Evolutionary conservation across 176 grass and related monocot species (phyloP), one percentile per base, ranked within the genome.

Genomic region (Thalia dealbata): DNA sequence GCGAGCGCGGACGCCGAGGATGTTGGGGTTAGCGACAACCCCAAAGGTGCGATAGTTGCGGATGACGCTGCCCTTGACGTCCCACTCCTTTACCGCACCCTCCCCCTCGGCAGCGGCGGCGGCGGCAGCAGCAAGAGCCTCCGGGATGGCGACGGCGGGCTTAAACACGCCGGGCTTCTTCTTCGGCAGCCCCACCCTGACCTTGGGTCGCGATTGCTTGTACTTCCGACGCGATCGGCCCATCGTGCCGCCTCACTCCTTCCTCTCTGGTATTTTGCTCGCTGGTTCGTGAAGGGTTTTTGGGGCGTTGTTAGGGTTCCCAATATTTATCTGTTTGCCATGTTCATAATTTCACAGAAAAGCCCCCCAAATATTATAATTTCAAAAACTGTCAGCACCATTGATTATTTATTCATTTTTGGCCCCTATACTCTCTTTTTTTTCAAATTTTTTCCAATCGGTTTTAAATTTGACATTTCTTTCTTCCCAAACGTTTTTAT

Each of bases 11-110:
- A 86, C 89, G 25, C 95, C 83, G 50, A 88, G 81, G 13, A 92
- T 27, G 70, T 97, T 97, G 0, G 95, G 95, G 79, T 97, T 97
- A 14, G 89, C 70, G 23, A 97, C 87, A 21, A 97, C 85, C 28
- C 95, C 90, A 73, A 97, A 97, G 2, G 95, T 55, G 3, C 75
- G 74, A 76, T 97, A 97, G 83, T 97, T 97, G 79, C 83, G 86
- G 32, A 97, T 84, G 8, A 97, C 95, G 61, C 74, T 97, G 6
- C 89, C 93, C 68, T 90, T 84, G n/a, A 69, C 29, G 76, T 97
- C 85, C 93, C 93, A 97, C 52, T 56, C 76, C 15, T 50, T 44
- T 10, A 30, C 6, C 22, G 14, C 69, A 7, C 28, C 64, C 25
- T 4, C 68, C 12, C 44, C 44, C 0, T 56, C 52, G 0, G 72